phyloP scores from a whole-genome alignment of 805 yeast species.

The Wickerhamiella siamensis region DNA sequence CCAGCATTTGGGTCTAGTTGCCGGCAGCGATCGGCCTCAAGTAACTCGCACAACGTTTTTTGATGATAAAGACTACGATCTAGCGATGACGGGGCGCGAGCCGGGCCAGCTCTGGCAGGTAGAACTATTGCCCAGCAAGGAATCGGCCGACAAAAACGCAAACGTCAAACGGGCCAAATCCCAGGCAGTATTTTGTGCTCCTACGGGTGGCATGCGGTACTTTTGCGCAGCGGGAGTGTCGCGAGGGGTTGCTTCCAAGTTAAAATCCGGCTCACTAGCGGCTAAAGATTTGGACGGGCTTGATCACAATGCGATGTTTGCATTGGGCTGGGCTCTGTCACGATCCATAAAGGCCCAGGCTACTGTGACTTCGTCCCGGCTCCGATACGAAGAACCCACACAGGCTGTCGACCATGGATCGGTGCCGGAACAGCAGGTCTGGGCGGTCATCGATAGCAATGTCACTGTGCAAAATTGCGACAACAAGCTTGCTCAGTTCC shows the following conservation, averaged over 20 bases:
- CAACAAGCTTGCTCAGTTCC: conserved; percentile 23
- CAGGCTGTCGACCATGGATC: neutral
- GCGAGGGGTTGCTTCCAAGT: conserved; percentile 7
- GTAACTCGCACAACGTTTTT: conserved; percentile 20
- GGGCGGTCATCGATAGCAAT: conserved; percentile 27
- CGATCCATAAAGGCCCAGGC: conserved; percentile 8
- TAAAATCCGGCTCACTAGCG: neutral
- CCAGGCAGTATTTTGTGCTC: conserved; percentile 22
- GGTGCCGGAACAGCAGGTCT: conserved; percentile 12
- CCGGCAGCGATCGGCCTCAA: conserved; percentile 12
- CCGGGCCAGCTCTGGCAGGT: conserved; percentile 28
- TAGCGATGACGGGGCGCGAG: conserved; percentile 25
- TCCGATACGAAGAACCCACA: conserved; percentile 4
- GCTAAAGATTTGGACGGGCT: conserved; percentile 1
- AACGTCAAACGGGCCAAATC: conserved; percentile 2
- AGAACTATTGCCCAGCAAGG: no score
- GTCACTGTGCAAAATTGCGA: conserved; percentile 10
- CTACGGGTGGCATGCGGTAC: conserved; percentile 27
- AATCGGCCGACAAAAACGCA: no score
- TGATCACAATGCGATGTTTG: conserved; percentile 19
- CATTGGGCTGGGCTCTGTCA: conserved; percentile 25
- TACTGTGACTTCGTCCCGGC: conserved; percentile 2
- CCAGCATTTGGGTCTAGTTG: conserved; percentile 20
- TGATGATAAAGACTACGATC: conserved; percentile 27
- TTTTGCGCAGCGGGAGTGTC: conserved; percentile 11